Evolutionary conservation across 805 yeast genomes (phyloP).

Genomic region (Metschnikowia cubensis): DNA sequence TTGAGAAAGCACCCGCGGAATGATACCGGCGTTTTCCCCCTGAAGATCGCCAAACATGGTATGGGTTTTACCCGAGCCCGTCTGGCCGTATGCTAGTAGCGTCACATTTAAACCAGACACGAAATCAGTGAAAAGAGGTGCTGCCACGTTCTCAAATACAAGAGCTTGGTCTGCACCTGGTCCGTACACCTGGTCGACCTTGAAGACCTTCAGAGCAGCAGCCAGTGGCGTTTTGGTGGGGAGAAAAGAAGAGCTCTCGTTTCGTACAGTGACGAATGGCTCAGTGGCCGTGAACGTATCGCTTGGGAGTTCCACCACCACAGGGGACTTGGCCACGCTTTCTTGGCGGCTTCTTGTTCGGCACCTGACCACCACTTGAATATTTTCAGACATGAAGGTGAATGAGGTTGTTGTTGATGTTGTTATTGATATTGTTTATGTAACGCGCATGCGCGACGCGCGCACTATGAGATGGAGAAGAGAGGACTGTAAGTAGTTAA

Average conservation of each 20-base stretch:
- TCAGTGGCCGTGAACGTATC: conserved; percentile 19
- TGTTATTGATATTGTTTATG: conserved; percentile 9
- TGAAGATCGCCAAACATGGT: conserved; percentile 55
- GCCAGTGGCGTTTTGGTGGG: conserved; percentile 20
- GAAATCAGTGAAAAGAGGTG: conserved; percentile 69
- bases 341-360: conserved; percentile 48
- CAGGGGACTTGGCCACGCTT: conserved; percentile 41
- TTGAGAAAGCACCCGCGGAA: conserved; percentile 43
- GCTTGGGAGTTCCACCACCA: conserved; percentile 45
- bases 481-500: neutral
- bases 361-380: conserved; percentile 54
- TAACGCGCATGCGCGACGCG: conserved; percentile 7
- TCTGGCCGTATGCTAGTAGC: conserved; percentile 75
- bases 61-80: conserved; percentile 86
- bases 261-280: conserved; percentile 20
- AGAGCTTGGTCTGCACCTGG: conserved; percentile 71
- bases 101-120: conserved; percentile 63
- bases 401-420: neutral
- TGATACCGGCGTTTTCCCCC: conserved; percentile 51
- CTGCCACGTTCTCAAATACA: conserved; percentile 65
- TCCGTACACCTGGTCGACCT: conserved; percentile 79
- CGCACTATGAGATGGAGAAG: conserved; percentile 1
- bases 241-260: conserved; percentile 18
- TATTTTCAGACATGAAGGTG: conserved; percentile 25
- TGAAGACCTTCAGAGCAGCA: conserved; percentile 32